Conservation (phyloP, 306 rosid genomes). For the Alnus rubra region DNA sequence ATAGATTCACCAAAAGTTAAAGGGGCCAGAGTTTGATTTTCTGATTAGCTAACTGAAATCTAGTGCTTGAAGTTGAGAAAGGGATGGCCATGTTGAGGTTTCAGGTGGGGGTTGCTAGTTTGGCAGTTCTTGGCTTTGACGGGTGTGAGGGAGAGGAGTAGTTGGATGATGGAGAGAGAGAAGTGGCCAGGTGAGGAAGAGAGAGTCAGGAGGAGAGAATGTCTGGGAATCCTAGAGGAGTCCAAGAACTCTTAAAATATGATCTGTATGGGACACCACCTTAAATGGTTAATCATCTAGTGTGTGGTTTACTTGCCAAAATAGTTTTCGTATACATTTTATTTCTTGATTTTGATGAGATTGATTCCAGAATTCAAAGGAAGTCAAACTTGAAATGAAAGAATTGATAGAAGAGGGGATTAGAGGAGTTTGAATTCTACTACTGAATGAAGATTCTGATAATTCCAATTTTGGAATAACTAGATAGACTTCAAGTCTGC, state of each 20-base stretch:
- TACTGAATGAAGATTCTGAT: not conserved
- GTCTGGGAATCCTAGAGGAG: too few relatives aligned
- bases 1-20: not conserved
- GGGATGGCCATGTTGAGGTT: not conserved
- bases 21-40: not conserved
- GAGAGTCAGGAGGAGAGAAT: too few relatives aligned
- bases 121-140: not conserved
- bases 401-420: not conserved
- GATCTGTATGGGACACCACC: too few relatives aligned
- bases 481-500: not conserved
- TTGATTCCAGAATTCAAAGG: not conserved
- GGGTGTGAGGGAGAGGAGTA: not conserved
- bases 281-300: too few relatives aligned
- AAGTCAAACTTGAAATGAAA: not conserved
- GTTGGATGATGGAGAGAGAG: not conserved
- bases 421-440: not conserved
- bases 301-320: too few relatives aligned
- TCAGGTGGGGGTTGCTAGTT: not conserved
- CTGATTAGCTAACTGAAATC: too few relatives aligned
- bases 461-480: not conserved
- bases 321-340: too few relatives aligned
- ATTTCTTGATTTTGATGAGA: too few relatives aligned
- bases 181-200: not conserved
- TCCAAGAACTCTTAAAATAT: too few relatives aligned
- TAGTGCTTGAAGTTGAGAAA: not conserved